A percentile compares a stretch with the other conserved stretches of the same genome.
These are phyloP conservation scores for Symbiodinium pilosum DNA, from an alignment of 73 alveolate species.

Conservation along the genomic window DNA sequence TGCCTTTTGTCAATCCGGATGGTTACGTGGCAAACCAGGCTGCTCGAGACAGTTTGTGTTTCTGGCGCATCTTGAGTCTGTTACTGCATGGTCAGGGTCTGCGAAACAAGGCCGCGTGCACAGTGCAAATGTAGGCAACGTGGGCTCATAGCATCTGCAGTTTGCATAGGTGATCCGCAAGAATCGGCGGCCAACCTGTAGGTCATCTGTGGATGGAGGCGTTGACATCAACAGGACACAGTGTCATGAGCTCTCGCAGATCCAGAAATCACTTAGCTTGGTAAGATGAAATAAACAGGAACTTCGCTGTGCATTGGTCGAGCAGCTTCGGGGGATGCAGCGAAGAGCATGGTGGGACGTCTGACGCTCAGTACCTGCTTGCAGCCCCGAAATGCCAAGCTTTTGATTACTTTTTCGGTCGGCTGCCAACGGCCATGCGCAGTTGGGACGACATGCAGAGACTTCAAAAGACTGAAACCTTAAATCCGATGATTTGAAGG, in stretches of 20 bases:
- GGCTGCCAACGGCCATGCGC: too few species aligned
- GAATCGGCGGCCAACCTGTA: conserved; percentile 76
- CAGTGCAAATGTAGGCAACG: too few species aligned
- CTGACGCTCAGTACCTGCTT: not conserved
- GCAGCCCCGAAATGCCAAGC: too few species aligned
- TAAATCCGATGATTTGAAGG: too few species aligned
- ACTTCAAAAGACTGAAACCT: too few species aligned
- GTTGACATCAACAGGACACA: conserved; percentile 76
- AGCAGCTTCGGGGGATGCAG: conserved; percentile 68
- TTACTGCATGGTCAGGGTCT: conserved; percentile 73
- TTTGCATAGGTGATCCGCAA: conserved; percentile 47
- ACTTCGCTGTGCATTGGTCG: conserved; percentile 76
- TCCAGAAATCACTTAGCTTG: too few species aligned
- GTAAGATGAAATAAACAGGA: too few species aligned
- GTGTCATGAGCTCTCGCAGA: too few species aligned
- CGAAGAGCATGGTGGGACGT: conserved; percentile 81
- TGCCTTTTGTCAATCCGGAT: conserved; percentile 81
- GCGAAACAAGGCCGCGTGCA: conserved; percentile 52
- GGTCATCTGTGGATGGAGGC: conserved; percentile 40
- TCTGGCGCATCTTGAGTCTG: too few species aligned
- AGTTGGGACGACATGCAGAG: too few species aligned
- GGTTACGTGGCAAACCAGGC: conserved; percentile 73
- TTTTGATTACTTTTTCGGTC: too few species aligned
- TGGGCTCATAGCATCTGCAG: too few species aligned
- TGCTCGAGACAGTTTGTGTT: not conserved